A percentile compares a stretch with the other conserved stretches of the same genome.
Evolutionary conservation across 1,139 yeast species (phyloP).

Genomic region (Suhomyces guaymorum): DNA sequence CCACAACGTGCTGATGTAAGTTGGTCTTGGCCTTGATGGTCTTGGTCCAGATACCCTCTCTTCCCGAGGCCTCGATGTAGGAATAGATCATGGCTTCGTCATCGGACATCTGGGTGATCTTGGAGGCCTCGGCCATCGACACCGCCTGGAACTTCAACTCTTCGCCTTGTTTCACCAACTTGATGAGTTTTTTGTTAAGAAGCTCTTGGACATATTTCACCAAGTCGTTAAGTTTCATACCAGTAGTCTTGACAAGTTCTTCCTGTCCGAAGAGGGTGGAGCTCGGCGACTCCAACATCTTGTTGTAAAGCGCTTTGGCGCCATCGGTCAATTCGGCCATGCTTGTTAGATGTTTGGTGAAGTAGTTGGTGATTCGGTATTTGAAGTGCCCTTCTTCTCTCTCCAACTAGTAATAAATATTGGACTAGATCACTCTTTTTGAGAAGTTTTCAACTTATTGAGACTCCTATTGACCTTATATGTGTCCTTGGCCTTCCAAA

Average conservation of each 20-base stretch:
- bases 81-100: constrained; percentile 94
- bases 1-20: constrained; percentile 88
- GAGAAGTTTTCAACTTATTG: too few species aligned
- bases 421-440: too few species aligned
- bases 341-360: too few species aligned
- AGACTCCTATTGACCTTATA: too few species aligned
- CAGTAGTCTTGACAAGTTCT: constrained; percentile 53
- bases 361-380: too few species aligned
- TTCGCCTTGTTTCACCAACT: constrained; percentile 64
- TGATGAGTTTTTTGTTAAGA: constrained; percentile 63
- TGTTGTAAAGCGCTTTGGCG: constrained; percentile 57
- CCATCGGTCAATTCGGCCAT: constrained; percentile 38
- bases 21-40: constrained; percentile 89
- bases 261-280: constrained; percentile 56
- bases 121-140: constrained; percentile 63
- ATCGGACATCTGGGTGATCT: constrained; percentile 69
- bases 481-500: too few species aligned
- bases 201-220: constrained; percentile 67
- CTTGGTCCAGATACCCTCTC: constrained; percentile 97
- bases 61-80: constrained; percentile 86
- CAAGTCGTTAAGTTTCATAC: constrained; percentile 45
- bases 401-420: too few species aligned
- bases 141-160: constrained; percentile 76
- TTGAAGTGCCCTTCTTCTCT: too few species aligned
- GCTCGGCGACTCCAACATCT: constrained; percentile 55